Base-by-base conservation (phyloP, 2,329 filamentous ascomycete species). In the Colletotrichum sojae region DNA sequence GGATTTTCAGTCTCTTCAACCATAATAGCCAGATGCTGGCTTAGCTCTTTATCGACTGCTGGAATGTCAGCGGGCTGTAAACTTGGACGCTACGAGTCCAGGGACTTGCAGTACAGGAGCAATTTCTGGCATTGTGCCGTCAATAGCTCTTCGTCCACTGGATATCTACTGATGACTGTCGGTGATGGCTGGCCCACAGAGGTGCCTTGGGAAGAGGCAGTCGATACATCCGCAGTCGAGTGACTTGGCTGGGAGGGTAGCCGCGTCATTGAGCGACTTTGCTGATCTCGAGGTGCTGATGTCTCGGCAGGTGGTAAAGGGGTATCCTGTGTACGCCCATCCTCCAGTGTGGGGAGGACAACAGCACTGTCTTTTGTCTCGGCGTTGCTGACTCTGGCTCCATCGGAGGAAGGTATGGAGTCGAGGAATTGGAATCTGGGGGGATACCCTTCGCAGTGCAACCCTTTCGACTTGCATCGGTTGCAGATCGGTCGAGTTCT, bases 391-490 rank as follows among this genome's bases (percentile, higher is more conserved):
- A 36, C 0, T 8, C 10, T 5, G 61, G 73, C 56, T 69, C n/a
- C 68, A 58, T 62, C 69, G 67, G 74, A 3, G 70, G 43, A 43
- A 1, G 65, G 63, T 49, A 67, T 16, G 0, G 70, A 67, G 6
- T 76, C 72, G n/a, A 73, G 75, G 45, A 78, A 78, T 36, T 78
- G 74, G 20, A 77, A 78, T 2, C 69, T 64, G 0, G 76, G 74
- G 1, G 76, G 76, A 20, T 78, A 78, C 4, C 76, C 76, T n/a
- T 78, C 76, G 31, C 76, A 78, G 4, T 74, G 72, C 12, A 78
- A 71, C 6, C 76, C 76, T 27, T 77, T 78, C 9, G 67, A 63
- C 27, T 71, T 72, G 25, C 76, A 78, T 70, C 76, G 72, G 39
- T 76, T 74, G 27, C 76, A 78, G 10, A 74, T 59, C 4, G 76